Conservation (phyloP, 108 stramenopile genomes). For the Nannochloropsis granulata region DNA sequence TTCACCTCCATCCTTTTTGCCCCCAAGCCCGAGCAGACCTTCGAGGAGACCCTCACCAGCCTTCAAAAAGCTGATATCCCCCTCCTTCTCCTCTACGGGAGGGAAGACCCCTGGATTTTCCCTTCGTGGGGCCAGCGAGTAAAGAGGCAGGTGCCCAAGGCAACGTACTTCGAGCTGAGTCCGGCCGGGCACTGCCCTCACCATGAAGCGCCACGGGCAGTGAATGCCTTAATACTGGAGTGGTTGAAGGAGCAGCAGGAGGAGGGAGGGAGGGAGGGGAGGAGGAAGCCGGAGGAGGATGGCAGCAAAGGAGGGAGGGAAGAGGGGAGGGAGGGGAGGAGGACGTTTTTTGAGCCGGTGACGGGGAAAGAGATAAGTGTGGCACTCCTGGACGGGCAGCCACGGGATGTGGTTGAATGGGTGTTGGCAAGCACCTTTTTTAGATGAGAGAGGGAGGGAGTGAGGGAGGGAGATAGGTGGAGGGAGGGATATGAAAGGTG, state of each 20-base stretch:
- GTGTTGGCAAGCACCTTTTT: neutral
- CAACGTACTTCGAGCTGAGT: constrained; percentile 12
- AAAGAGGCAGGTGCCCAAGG: constrained; percentile 7
- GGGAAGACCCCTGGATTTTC: constrained; percentile 20
- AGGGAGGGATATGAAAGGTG: too few species aligned
- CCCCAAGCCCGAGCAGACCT: neutral
- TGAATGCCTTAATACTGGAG: constrained; percentile 1
- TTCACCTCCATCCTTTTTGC: neutral
- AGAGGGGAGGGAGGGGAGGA: neutral
- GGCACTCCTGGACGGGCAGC: neutral
- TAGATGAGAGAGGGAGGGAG: neutral
- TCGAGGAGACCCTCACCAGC: neutral
- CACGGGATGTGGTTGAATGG: neutral
- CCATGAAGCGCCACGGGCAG: constrained; percentile 14
- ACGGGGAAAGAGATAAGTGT: neutral
- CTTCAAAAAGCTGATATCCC: neutral
- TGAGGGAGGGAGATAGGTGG: neutral
- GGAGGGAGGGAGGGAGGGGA: neutral
- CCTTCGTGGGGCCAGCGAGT: constrained; percentile 20
- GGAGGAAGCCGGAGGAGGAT: neutral
- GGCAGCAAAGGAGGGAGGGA: neutral
- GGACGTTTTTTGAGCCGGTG: neutral
- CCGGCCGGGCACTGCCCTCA: constrained; percentile 14
- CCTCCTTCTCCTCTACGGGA: constrained; percentile 11
- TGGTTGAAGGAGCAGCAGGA: constrained; percentile 4